Evolutionary conservation across 805 yeast genomes (phyloP), one percentile per base, ranked within the genome.

Genomic region (Candida maltosa): DNA sequence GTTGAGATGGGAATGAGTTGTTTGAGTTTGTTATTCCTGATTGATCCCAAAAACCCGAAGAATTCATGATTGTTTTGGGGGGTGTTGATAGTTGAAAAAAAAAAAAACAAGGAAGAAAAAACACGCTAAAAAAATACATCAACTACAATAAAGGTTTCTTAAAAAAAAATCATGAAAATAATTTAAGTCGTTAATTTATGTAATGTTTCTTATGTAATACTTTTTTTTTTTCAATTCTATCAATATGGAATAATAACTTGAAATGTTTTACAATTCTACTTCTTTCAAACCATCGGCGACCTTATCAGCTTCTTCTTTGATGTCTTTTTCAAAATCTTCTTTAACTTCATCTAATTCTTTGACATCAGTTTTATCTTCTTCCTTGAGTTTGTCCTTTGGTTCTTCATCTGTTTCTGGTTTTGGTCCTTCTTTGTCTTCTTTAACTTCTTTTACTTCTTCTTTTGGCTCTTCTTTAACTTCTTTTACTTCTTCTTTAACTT

Each of bases 21-120:
- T 11, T 14, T 32, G 5, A 21, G 26, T 23, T 21, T 16, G 3
- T 30, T 28, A 18, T 37, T 18, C 40, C 28, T 15, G 40, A 27
- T 10, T 40, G 41, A 35, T 53, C 56, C 58, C 57, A 55, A 35
- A 49, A 46, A n/a, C 54, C 59, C 7, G 60, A 55, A 4, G 59
- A 48, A 31, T 52, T 48, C 58, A 52, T 54, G 26, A 7, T n/a
- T 23, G n/a, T n/a, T 17, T 11, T 12, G n/a, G n/a, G n/a, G n/a
- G n/a, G n/a, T n/a, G n/a, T n/a, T n/a, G n/a, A n/a, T n/a, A n/a
- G n/a, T n/a, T n/a, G n/a, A n/a, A n/a, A n/a, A n/a, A n/a, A n/a
- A n/a, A n/a, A n/a, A n/a, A n/a, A n/a, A n/a, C n/a, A n/a, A n/a
- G n/a, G n/a, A n/a, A n/a, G n/a, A n/a, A n/a, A n/a, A n/a, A n/a